Evolutionary conservation across 1,139 yeast genomes (phyloP), one percentile per base, ranked within the genome.

Genomic region (Yamadazyma conglobata): DNA sequence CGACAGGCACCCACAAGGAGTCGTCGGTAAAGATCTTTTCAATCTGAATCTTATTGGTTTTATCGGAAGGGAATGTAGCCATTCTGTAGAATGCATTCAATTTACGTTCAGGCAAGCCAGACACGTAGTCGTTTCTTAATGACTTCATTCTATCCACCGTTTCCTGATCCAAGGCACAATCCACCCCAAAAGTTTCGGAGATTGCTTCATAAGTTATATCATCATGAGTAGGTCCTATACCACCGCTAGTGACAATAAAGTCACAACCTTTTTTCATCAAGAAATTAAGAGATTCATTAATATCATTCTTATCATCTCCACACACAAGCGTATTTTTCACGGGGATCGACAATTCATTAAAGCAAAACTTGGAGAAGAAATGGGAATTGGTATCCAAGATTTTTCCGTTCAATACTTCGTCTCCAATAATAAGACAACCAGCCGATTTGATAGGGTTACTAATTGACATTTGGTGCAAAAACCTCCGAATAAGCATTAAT

Each of bases 151-250:
- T 60, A 3, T 58, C 65, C 12, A 73, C 79, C 3, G 86, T 78
- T 22, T 70, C 77, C 18, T 60, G 50, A 52, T 86, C 80, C 12
- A 80, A 50, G 24, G 54, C 55, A 35, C 79, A 59, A 0, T 70
- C 70, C 8, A 82, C 54, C 2, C 57, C 57, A 46, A 67, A 86
- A 13, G 84, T 82, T 40, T 70, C 71, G 2, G 88, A 84, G 10
- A 86, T 52, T 5, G 82, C 70, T 30, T 77, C 77, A 52, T 87
- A 86, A 0, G 95, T 85, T 35, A 86, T 80, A 52, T 86, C 96
- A 50, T 86, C 95, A 47, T 86, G 95, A 0, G 95, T 87, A 3
- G 94, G 85, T 0, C 96, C 96, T 39, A 87, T 83, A 0, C 86
- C 87, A 2, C 96, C 95, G 11, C 87, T 75, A 1, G 95, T 85